Evolutionary conservation across 163 green algal species (phyloP).

Genomic region (Picocystis sp.): DNA sequence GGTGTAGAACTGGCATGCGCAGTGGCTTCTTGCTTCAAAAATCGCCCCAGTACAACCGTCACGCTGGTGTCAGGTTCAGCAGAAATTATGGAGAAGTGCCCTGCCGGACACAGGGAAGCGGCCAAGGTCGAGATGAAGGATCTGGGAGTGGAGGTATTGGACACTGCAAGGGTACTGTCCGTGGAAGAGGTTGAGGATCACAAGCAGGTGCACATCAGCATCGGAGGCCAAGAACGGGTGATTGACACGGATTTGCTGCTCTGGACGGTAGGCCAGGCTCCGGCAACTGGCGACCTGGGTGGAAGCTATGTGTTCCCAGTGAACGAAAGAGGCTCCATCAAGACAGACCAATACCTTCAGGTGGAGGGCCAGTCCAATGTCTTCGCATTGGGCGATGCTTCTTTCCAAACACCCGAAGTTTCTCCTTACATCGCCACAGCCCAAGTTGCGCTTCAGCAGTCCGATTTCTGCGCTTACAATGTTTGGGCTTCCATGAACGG

Average conservation of each 20-base stretch:
- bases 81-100: slow-evolving; percentile 42
- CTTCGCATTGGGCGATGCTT: slow-evolving; percentile 83
- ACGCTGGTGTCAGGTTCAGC: slow-evolving; percentile 41
- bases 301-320: slow-evolving; percentile 8
- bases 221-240: background rate
- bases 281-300: slow-evolving; percentile 18
- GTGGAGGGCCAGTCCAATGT: slow-evolving; percentile 45
- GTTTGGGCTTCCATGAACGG: slow-evolving; percentile 80
- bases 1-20: slow-evolving; percentile 75
- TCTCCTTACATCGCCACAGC: slow-evolving; percentile 15
- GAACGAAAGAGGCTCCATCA: slow-evolving; percentile 17
- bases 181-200: background rate
- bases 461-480: slow-evolving; percentile 92
- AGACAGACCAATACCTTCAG: slow-evolving; percentile 54
- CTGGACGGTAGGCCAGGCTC: slow-evolving; percentile 67
- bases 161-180: background rate
- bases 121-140: slow-evolving; percentile 30
- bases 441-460: slow-evolving; percentile 92
- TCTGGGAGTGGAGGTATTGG: slow-evolving; percentile 30
- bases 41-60: slow-evolving; percentile 17
- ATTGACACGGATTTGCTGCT: slow-evolving; percentile 49
- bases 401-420: slow-evolving; percentile 7
- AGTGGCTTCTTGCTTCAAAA: slow-evolving; percentile 21
- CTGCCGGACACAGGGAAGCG: slow-evolving; percentile 27
- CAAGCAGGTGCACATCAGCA: background rate